Percentiles rank a stretch among this genome's conserved stretches.
These are phyloP conservation scores for Sphaerulina musiva DNA, from an alignment of 2,329 filamentous ascomycete species.

Conservation along the genomic window DNA sequence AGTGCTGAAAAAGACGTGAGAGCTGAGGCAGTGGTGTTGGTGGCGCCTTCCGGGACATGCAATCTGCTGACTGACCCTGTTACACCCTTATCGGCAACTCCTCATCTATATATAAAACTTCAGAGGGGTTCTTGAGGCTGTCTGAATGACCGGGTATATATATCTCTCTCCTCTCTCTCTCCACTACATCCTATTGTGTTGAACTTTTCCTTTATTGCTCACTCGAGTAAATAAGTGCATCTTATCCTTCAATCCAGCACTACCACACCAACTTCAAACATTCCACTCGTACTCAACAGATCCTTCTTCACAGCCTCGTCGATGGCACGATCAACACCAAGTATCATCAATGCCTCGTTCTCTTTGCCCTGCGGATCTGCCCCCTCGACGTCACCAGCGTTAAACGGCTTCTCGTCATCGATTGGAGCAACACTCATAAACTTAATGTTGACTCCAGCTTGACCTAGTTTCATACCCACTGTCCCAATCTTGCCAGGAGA, in stretches of 20 bases:
- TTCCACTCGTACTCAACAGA: slow-evolving; percentile 46
- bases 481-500: slow-evolving; percentile 75
- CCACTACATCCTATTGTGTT: background rate
- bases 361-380: slow-evolving; percentile 25
- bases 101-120: background rate
- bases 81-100: background rate
- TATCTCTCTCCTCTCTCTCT: background rate
- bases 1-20: no score
- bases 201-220: background rate
- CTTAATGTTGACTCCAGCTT: slow-evolving; percentile 66
- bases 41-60: background rate
- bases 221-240: background rate
- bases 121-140: background rate
- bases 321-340: slow-evolving; percentile 64
- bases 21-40: no score
- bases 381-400: background rate
- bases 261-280: slow-evolving; percentile 50
- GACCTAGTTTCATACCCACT: slow-evolving; percentile 64
- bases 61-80: background rate
- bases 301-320: slow-evolving; percentile 49
- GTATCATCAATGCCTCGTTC: slow-evolving; percentile 74
- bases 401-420: slow-evolving; percentile 35
- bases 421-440: slow-evolving; percentile 69
- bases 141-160: background rate
- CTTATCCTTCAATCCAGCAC: slow-evolving; percentile 21